Conservation (phyloP, 225 moss, liverwort and hornwort genomes). For the Thuidium tamariscinum region DNA sequence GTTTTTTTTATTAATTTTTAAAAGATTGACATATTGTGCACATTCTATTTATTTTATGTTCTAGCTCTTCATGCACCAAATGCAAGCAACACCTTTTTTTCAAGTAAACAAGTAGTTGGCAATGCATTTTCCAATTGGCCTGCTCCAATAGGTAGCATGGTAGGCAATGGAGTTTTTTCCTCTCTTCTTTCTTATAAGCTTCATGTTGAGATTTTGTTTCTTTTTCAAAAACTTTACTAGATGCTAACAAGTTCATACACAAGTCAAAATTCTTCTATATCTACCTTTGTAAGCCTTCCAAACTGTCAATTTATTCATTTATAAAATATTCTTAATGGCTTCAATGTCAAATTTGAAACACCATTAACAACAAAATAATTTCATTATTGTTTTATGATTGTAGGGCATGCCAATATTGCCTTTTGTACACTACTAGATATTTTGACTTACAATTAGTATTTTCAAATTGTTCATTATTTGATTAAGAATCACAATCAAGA, state of each 20-base stretch:
- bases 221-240: not conserved
- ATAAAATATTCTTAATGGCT: too few relatives aligned
- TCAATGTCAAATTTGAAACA: not conserved
- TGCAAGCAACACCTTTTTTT: slow-evolving; percentile 45
- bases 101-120: slow-evolving; percentile 59
- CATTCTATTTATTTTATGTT: slow-evolving; percentile 46
- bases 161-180: not conserved
- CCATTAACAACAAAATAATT: too few relatives aligned
- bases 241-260: not conserved
- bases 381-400: not conserved
- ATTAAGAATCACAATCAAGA: not conserved
- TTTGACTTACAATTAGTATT: not conserved
- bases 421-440: too few relatives aligned
- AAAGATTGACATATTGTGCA: slow-evolving; percentile 6
- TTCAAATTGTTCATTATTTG: not conserved
- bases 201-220: not conserved
- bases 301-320: not conserved
- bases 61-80: slow-evolving; percentile 58
- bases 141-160: not conserved
- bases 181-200: not conserved
- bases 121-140: slow-evolving; percentile 52
- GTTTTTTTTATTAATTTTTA: not conserved
- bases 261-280: not conserved
- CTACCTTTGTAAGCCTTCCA: not conserved
- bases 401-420: not conserved